A percentile compares a stretch with the other conserved stretches of the same genome.
Conservation (phyloP, 2,329 filamentous ascomycete species). For the Anthostomella pinea region DNA sequence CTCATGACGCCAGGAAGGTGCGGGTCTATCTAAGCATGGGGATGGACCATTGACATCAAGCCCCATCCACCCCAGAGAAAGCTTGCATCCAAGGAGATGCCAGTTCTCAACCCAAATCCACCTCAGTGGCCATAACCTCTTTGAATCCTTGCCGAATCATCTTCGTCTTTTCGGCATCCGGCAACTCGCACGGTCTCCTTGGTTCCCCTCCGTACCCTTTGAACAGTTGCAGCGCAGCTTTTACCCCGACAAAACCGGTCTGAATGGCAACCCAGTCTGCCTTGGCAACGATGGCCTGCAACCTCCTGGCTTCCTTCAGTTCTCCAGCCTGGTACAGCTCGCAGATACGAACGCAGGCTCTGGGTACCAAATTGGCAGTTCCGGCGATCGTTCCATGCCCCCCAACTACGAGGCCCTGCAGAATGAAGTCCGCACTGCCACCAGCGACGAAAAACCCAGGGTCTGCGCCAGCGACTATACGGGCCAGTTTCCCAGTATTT, state of each 20-base stretch:
- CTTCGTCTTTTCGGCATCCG: slow-evolving; percentile 32
- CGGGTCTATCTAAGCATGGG: no score
- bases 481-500: slow-evolving; percentile 58
- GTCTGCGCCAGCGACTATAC: slow-evolving; percentile 21
- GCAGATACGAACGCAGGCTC: slow-evolving; percentile 60
- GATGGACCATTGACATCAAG: no score
- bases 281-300: slow-evolving; percentile 43
- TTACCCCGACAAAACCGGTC: slow-evolving; percentile 48
- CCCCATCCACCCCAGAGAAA: no score
- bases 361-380: slow-evolving; percentile 68
- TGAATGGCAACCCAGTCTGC: slow-evolving; percentile 46
- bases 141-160: slow-evolving; percentile 37
- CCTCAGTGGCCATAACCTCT: slow-evolving; percentile 32
- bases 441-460: slow-evolving; percentile 64
- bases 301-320: slow-evolving; percentile 30
- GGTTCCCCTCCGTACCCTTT: slow-evolving; percentile 39
- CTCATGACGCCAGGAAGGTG: no score
- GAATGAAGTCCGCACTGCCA: slow-evolving; percentile 70
- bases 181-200: slow-evolving; percentile 37
- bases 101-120: slow-evolving; percentile 1
- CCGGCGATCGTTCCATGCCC: slow-evolving; percentile 71
- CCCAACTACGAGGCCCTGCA: slow-evolving; percentile 68
- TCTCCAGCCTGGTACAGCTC: slow-evolving; percentile 59
- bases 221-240: slow-evolving; percentile 43
- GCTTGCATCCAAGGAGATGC: no score